Conservation (phyloP, 805 yeast genomes). For the Yarrowia alimentaria region DNA sequence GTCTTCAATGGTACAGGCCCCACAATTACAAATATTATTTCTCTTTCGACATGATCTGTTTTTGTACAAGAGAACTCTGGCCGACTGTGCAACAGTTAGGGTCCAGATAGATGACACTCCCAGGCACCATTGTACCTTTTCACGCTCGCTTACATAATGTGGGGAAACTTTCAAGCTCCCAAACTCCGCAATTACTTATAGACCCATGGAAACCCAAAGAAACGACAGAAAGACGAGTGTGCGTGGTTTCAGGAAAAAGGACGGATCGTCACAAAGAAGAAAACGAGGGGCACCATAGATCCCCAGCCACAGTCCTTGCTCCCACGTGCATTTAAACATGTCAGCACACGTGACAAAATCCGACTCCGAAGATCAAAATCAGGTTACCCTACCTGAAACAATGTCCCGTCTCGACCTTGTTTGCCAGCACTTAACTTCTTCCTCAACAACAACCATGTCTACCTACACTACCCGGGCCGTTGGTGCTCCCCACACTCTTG, state of each 20-base stretch:
- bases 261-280: background rate
- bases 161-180: constrained; percentile 9
- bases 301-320: background rate
- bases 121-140: too few species aligned
- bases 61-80: too few species aligned
- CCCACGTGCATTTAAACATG: constrained; percentile 1
- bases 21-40: too few species aligned
- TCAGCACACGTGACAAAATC: constrained; percentile 3
- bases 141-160: too few species aligned
- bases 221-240: background rate
- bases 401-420: background rate
- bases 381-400: constrained; percentile 8
- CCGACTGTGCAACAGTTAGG: too few species aligned
- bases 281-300: background rate
- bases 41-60: too few species aligned
- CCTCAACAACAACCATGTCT: constrained; percentile 5
- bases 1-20: too few species aligned
- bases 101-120: too few species aligned
- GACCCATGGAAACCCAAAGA: constrained; percentile 26
- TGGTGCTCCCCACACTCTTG: constrained; percentile 94
- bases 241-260: background rate
- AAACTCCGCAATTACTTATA: constrained; percentile 2
- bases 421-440: constrained; percentile 9
- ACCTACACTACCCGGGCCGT: constrained; percentile 81
- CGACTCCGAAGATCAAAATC: background rate